Conservation (phyloP, 192 early-diverging fungal genomes). For the Piromyces finnis region DNA sequence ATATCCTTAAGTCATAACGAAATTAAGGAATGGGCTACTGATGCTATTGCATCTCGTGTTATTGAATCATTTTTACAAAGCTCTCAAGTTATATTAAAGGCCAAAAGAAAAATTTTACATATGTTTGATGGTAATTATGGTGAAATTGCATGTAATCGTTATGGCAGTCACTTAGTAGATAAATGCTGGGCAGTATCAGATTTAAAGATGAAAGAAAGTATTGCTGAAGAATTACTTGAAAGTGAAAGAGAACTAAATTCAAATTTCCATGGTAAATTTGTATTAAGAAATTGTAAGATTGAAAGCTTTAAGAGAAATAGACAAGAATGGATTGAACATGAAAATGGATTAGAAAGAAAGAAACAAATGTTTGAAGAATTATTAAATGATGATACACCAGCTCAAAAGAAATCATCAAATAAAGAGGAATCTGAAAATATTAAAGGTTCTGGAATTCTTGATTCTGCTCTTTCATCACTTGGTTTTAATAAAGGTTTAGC, state of each 20-base stretch:
- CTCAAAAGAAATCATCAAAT: slow-evolving; percentile 5
- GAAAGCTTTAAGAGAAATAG: slow-evolving; percentile 52
- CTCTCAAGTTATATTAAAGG: slow-evolving; percentile 26
- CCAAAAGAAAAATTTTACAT: slow-evolving; percentile 48
- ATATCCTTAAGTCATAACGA: background rate
- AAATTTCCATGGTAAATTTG: slow-evolving; percentile 50
- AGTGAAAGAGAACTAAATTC: slow-evolving; percentile 29
- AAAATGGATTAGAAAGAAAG: slow-evolving; percentile 53
- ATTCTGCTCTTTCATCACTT: slow-evolving; percentile 30
- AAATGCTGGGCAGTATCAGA: slow-evolving; percentile 55
- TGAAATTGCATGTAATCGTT: slow-evolving; percentile 46
- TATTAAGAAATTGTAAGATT: slow-evolving; percentile 59
- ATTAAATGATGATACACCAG: slow-evolving; percentile 22
- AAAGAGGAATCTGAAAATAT: slow-evolving; percentile 5
- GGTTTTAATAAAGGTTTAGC: slow-evolving; percentile 26
- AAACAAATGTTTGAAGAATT: slow-evolving; percentile 67
- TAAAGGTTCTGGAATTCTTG: slow-evolving; percentile 7
- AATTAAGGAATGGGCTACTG: slow-evolving; percentile 25
- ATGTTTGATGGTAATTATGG: slow-evolving; percentile 33
- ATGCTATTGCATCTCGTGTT: slow-evolving; percentile 54
- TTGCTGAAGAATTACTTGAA: slow-evolving; percentile 47
- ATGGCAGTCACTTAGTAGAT: slow-evolving; percentile 63
- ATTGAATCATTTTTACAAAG: slow-evolving; percentile 46
- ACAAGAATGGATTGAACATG: slow-evolving; percentile 59
- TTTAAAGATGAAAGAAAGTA: slow-evolving; percentile 52